These are phyloP conservation scores for Theileria annulata DNA, from an alignment of 169 alveolate species.

Conservation along the genomic window DNA sequence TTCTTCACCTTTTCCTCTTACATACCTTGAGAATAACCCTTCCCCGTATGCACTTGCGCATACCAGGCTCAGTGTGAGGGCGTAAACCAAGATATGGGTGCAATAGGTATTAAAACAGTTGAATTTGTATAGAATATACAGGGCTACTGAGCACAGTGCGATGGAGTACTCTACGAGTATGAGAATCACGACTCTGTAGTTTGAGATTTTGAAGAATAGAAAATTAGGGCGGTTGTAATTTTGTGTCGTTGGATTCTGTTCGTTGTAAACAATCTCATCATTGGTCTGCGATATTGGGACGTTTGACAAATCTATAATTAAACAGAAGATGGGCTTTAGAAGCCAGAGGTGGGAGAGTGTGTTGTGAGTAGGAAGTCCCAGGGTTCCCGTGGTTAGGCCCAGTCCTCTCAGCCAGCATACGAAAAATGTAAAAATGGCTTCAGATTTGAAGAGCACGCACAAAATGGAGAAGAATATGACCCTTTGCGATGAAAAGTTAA, in stretches of 20 bases:
- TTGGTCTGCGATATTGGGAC: background rate
- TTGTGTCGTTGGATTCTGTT: background rate
- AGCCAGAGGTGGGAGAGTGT: constrained; percentile 54
- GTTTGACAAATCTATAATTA: background rate
- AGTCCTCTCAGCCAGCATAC: constrained; percentile 41
- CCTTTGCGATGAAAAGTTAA: constrained; percentile 17
- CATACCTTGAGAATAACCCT: constrained; percentile 57
- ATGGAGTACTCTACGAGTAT: constrained; percentile 18
- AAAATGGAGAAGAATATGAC: constrained; percentile 35
- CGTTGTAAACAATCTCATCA: background rate
- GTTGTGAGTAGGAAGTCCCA: background rate
- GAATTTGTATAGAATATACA: constrained; percentile 11
- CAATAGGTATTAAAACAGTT: background rate
- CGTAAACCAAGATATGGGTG: background rate
- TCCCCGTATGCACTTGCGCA: constrained; percentile 46
- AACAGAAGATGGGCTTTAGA: constrained; percentile 43
- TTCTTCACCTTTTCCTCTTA: constrained; percentile 31
- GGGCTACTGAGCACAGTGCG: constrained; percentile 6
- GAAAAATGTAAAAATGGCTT: constrained; percentile 44
- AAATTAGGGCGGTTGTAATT: background rate
- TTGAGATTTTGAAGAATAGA: background rate
- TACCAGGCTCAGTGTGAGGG: constrained; percentile 13
- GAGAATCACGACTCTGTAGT: constrained; percentile 15
- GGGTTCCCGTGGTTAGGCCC: constrained; percentile 12
- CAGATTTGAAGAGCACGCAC: constrained; percentile 49